Evolutionary conservation across 2,329 filamentous ascomycete genomes (phyloP), one percentile per base, ranked within the genome.

Genomic region (Colletotrichum trifolii): DNA sequence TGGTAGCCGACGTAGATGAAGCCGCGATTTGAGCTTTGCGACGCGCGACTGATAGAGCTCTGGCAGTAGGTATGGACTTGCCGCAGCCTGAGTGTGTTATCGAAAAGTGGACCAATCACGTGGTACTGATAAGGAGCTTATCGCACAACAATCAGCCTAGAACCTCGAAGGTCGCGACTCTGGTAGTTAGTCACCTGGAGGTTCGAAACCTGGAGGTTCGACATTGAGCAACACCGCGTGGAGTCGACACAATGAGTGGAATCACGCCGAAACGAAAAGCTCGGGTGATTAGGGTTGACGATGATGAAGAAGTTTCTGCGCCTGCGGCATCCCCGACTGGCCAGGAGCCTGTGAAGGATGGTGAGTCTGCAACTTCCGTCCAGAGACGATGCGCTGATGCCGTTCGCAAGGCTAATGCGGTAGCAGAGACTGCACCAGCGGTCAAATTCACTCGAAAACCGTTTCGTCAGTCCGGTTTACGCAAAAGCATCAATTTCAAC

Each of bases 281-380:
- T 50, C 90, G 92, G 69, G 91, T 94, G 72, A 91, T 97, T 70
- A 90, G 88, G 50, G 82, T 87, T 0, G 83, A 87, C 46, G 91
- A 93, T 48, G 87, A 89, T 11, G 88, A 92, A 4, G 89, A 89
- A 1, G 43, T 55, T 48, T n/a, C 53, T 33, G 15, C 60, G 2
- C 55, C 67, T 5, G 64, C 68, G 2, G 55, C 64, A 8, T 43
- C 74, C 1, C 54, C 66, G 1, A 62, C 71, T 2, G 69, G 65
- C 54, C 69, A 74, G 46, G 71, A 72, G 60, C 68, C 68, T 15
- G 69, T 73, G 61, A 74, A 73, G 67, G 74, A 79, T 67, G 77
- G 79, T 83, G 76, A 75, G 80, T 77, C 33, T 45, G 25, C 64
- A 40, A 52, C 34, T 43, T 60, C 50, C 43, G 54, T 69, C 54